Evolutionary conservation across 768 basidiomycete genomes (phyloP).

Genomic region (Daedaleopsis sinensis): DNA sequence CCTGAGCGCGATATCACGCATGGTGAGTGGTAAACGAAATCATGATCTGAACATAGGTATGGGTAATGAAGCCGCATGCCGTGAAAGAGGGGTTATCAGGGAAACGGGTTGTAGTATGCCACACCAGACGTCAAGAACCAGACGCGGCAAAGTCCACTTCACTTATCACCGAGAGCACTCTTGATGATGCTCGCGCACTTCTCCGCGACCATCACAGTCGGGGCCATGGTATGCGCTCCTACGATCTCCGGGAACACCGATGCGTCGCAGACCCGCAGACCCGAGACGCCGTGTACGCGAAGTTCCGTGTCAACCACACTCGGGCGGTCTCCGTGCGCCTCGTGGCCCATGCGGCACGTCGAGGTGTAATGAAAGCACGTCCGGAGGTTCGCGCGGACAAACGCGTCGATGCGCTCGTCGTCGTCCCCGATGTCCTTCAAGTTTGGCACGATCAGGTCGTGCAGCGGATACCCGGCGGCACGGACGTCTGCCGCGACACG

Average conservation of each 20-base stretch:
- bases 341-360: conserved; percentile 39
- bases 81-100: too few relatives aligned
- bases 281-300: conserved; percentile 46
- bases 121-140: too few relatives aligned
- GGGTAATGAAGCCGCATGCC: too few relatives aligned
- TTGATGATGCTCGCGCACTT: conserved; percentile 41
- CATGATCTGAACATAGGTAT: too few relatives aligned
- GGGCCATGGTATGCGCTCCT: conserved; percentile 38
- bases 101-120: too few relatives aligned
- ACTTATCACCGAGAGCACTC: background rate
- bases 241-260: conserved; percentile 32
- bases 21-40: too few relatives aligned
- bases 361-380: conserved; percentile 40
- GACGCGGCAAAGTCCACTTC: too few relatives aligned
- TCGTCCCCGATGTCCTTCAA: conserved; percentile 9
- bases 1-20: too few relatives aligned
- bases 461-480: conserved; percentile 14
- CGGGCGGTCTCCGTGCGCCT: background rate
- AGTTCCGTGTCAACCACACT: conserved; percentile 47
- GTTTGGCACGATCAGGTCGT: conserved; percentile 31
- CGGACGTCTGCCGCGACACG: conserved; percentile 22
- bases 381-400: conserved; percentile 25
- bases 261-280: conserved; percentile 39
- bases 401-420: conserved; percentile 35
- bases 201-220: conserved; percentile 40